These are phyloP conservation scores for Cutaneotrichosporon daszewskae DNA, from an alignment of 1,284 basidiomycete species.

Conservation along the genomic window DNA sequence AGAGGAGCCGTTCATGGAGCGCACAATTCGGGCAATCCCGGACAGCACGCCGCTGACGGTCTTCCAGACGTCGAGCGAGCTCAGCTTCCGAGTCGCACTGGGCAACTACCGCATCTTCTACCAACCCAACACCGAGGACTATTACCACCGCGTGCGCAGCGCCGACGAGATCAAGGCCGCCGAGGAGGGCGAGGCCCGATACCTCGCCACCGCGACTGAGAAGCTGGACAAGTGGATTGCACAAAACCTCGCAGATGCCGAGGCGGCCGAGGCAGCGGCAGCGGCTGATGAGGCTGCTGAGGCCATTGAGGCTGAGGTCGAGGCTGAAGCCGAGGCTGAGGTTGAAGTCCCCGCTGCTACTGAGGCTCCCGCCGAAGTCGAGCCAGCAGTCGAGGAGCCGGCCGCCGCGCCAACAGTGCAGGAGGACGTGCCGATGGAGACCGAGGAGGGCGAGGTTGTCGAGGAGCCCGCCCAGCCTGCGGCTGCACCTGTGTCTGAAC, in stretches of 20 bases:
- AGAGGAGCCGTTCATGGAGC: slow-evolving; percentile 66
- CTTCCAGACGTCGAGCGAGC: slow-evolving; percentile 30
- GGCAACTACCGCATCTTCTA: slow-evolving; percentile 70
- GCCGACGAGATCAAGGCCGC: slow-evolving; percentile 25
- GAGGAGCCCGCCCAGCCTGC: too few species aligned
- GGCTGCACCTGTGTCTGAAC: too few species aligned
- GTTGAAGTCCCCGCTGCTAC: neutral
- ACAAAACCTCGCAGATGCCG: neutral
- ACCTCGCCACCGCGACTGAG: too few species aligned
- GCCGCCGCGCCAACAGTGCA: neutral
- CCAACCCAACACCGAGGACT: slow-evolving; percentile 51
- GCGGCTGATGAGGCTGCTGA: neutral
- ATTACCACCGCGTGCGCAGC: slow-evolving; percentile 32
- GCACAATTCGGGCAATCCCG: slow-evolving; percentile 36
- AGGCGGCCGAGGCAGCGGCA: neutral
- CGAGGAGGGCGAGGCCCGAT: slow-evolving; percentile 17
- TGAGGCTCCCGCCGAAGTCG: neutral
- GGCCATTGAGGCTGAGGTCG: neutral
- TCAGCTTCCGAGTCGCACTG: slow-evolving; percentile 56
- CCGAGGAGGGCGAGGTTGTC: slow-evolving; percentile 1
- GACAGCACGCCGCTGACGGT: slow-evolving; percentile 42
- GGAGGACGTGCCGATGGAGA: neutral
- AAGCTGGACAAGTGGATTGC: neutral
- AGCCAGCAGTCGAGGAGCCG: neutral
- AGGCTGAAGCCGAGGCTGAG: neutral